Evolutionary conservation across 345 rosid genomes (phyloP), one percentile per base, ranked within the genome.

Genomic region (Citrus inodora): DNA sequence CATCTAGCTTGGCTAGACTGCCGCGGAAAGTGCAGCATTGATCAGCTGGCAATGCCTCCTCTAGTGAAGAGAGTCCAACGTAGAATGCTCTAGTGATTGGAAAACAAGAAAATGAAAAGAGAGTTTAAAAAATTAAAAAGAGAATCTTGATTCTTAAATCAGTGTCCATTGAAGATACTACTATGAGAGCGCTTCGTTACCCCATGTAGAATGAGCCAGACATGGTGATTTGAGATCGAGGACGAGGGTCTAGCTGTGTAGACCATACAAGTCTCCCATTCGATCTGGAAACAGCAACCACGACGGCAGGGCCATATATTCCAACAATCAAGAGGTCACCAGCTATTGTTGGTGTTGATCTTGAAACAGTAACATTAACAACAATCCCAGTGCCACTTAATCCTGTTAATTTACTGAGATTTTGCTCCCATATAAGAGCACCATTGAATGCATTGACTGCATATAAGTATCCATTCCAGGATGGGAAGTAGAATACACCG

Each of bases 391-490:
- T 61, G 56, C 80, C 85, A 6, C 11, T 82, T 21, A 88, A 73
- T 24, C 89, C 89, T 1, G 89, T 85, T 59, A 83, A 13, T 59
- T 88, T 58, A 24, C 70, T 38, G 11, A 88, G 80, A 82, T 88
- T 87, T 78, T 83, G 83, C 85, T 84, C 67, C 90, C 93, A 90
- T 28, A 84, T 74, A 53, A 83, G 83, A 28, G 65, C 69, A 28
- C 92, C 92, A 28, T 24, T 77, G 46, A 79, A 60, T 14, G 92
- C 90, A 16, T 77, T 80, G n/a, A 90, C 84, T 3, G 93, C 91
- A 56, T 85, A 87, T 33, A 90, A 25, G 55, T 74, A 78, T 2
- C 90, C 91, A 73, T 90, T 90, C 91, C 90, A 90, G 14, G 85
- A 80, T 11, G 91, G 90, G 60, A 88, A 87, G 67, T 87, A 88